A percentile compares a stretch with the other conserved stretches of the same genome.
These are phyloP conservation scores for Pilaira anomala DNA, from an alignment of 192 early-diverging fungal genomes.

Conservation along the genomic window DNA sequence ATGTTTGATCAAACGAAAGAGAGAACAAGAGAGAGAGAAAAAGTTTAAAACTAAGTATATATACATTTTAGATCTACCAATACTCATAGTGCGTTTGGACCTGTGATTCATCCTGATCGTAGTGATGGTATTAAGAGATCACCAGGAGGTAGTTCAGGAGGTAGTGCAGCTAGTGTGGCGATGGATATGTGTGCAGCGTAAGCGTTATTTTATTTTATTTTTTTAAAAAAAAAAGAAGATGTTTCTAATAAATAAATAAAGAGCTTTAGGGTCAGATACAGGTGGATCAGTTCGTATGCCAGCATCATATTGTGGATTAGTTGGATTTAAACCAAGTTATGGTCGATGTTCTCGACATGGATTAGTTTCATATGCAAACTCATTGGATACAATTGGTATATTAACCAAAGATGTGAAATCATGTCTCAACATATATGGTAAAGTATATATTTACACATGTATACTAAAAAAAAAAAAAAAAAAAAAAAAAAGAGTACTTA, in stretches of 20 bases:
- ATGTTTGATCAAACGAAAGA: not conserved
- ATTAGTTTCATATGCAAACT: constrained; percentile 81
- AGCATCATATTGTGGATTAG: constrained; percentile 89
- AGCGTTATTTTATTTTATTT: constrained; percentile 20
- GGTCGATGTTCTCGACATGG: constrained; percentile 83
- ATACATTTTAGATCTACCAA: constrained; percentile 55
- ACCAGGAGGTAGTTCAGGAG: constrained; percentile 90
- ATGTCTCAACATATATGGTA: constrained; percentile 58
- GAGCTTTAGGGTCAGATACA: constrained; percentile 90
- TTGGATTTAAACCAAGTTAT: constrained; percentile 93
- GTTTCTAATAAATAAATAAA: constrained; percentile 21
- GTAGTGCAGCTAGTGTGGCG: constrained; percentile 88
- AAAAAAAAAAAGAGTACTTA: not conserved
- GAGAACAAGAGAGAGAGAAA: not conserved
- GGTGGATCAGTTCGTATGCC: constrained; percentile 93
- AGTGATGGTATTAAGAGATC: constrained; percentile 37
- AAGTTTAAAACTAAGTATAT: not conserved
- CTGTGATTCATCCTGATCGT: constrained; percentile 35
- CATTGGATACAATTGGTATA: constrained; percentile 87
- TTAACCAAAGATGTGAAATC: constrained; percentile 61
- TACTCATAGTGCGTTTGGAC: constrained; percentile 43
- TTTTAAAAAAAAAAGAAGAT: too few species aligned
- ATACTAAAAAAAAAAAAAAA: not conserved
- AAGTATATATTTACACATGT: not conserved
- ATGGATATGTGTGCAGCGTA: constrained; percentile 73